phyloP scores from a whole-genome alignment of 257 asterid species.

The Avicennia marina region DNA sequence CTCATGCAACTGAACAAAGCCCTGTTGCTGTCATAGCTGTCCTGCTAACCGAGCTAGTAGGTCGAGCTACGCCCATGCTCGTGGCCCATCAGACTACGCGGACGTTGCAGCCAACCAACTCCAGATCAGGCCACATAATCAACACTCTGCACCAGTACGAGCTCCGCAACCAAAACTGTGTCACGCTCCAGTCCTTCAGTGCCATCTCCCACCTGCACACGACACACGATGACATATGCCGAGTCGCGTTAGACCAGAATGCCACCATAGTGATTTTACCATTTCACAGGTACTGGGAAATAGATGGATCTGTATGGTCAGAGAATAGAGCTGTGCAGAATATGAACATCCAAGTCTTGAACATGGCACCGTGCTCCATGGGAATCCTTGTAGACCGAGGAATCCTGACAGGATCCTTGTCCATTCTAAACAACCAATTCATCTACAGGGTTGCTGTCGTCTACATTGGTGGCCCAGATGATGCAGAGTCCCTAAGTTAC shows the following conservation, averaged over 20 bases:
- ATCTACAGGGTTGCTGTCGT: too few species aligned
- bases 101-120: not conserved
- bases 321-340: not conserved
- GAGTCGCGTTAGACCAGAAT: not conserved
- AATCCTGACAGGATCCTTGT: too few species aligned
- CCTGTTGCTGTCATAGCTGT: not conserved
- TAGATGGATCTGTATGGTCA: not conserved
- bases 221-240: slow-evolving; percentile 10
- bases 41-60: slow-evolving; percentile 2
- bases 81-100: not conserved
- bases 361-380: slow-evolving; percentile 3
- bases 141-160: not conserved
- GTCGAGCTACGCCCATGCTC: slow-evolving; percentile 2
- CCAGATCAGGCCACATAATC: slow-evolving; percentile 1
- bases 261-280: not conserved
- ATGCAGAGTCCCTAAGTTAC: slow-evolving; percentile 76
- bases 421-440: too few species aligned
- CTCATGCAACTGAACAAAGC: not conserved
- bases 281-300: not conserved
- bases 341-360: not conserved
- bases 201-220: not conserved
- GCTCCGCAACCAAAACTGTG: not conserved
- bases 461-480: slow-evolving; percentile 94
- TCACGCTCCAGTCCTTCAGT: not conserved
- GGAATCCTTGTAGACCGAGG: slow-evolving; percentile 2